Percentiles rank a stretch among this genome's conserved stretches.
Evolutionary conservation across 257 asterid genomes (phyloP).

Genomic region (Solanum piurae): DNA sequence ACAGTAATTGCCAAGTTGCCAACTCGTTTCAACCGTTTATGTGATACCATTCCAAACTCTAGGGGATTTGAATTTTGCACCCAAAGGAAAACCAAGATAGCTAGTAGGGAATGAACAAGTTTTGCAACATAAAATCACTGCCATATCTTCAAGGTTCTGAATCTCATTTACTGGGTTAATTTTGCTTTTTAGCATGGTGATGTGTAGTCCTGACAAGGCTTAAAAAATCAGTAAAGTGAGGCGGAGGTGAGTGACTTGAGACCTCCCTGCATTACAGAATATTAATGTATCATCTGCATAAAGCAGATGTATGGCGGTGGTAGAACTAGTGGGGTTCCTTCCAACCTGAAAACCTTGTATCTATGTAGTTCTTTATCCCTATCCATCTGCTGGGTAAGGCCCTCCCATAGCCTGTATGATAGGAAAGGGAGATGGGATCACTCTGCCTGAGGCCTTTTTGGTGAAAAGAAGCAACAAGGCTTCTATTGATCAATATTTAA

Average conservation of each 20-base stretch:
- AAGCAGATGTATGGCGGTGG: background rate
- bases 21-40: background rate
- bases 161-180: background rate
- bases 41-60: background rate
- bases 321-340: background rate
- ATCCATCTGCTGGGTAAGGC: background rate
- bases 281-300: background rate
- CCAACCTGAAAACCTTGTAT: background rate
- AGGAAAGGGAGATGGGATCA: background rate
- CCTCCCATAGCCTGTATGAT: background rate
- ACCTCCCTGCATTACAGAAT: background rate
- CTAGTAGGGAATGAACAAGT: background rate
- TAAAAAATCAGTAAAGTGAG: background rate
- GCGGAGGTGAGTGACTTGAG: background rate
- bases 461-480: background rate
- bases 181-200: background rate
- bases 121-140: background rate
- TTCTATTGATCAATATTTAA: background rate
- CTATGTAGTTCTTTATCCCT: background rate
- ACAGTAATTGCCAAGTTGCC: background rate
- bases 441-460: background rate
- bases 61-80: background rate
- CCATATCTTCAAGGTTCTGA: background rate
- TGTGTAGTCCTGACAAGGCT: background rate
- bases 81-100: background rate